Evolutionary conservation across 1,284 basidiomycete genomes (phyloP).

Genomic region (Singerocomus inundabilis): DNA sequence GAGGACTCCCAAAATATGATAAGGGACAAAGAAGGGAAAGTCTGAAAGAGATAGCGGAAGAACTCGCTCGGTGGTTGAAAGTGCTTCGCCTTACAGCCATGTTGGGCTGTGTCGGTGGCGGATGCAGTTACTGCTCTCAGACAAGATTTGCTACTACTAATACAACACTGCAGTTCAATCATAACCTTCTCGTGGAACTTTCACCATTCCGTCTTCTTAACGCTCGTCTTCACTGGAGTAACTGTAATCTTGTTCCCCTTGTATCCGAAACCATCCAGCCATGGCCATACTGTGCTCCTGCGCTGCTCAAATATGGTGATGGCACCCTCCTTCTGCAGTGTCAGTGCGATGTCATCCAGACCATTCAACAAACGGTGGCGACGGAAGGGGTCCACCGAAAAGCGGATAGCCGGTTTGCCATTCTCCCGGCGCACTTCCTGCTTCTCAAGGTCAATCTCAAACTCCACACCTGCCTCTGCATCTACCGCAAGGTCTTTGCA

Average conservation of each 20-base stretch:
- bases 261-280: conserved; percentile 93
- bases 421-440: conserved; percentile 78
- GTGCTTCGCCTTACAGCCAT: conserved; percentile 5
- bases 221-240: conserved; percentile 41
- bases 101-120: conserved; percentile 15
- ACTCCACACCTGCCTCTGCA: conserved; percentile 74
- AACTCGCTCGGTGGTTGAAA: background rate
- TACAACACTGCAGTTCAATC: too few species aligned
- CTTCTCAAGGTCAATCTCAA: conserved; percentile 90
- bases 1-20: conserved; percentile 2
- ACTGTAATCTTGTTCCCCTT: conserved; percentile 72
- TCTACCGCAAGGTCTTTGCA: conserved; percentile 79
- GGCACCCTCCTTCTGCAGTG: conserved; percentile 69
- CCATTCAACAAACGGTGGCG: conserved; percentile 92
- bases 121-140: conserved; percentile 8
- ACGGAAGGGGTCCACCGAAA: conserved; percentile 85
- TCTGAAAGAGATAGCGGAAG: background rate
- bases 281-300: conserved; percentile 80
- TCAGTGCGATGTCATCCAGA: conserved; percentile 91
- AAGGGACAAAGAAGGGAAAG: background rate
- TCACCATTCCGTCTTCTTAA: conserved; percentile 77
- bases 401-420: conserved; percentile 71
- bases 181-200: background rate
- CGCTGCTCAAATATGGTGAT: conserved; percentile 80
- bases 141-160: conserved; percentile 5